Evolutionary conservation across 1,284 basidiomycete genomes (phyloP).

Genomic region (Cryptococcus wingfieldii): DNA sequence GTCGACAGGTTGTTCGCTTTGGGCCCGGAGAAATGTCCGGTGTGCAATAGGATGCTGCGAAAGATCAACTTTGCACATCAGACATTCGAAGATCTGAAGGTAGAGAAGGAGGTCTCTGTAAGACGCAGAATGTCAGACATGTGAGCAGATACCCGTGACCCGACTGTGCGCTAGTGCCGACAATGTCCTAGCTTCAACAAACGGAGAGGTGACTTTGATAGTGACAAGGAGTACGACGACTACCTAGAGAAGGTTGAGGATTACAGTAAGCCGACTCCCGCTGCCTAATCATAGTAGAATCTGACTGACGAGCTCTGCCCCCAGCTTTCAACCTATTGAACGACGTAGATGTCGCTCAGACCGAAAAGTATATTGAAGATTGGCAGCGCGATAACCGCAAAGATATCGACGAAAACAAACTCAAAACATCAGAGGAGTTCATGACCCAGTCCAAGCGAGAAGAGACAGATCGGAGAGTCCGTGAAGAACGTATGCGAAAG

Average conservation of each 20-base stretch:
- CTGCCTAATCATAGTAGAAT: background rate
- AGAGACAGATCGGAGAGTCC: conserved; percentile 63
- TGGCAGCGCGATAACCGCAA: conserved; percentile 77
- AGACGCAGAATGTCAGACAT: conserved; percentile 81
- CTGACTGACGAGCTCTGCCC: conserved; percentile 1
- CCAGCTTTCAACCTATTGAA: conserved; percentile 94
- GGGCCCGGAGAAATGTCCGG: conserved; percentile 93
- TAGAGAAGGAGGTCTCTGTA: conserved; percentile 94
- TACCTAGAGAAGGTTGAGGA: conserved; percentile 96
- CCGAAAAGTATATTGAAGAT: conserved; percentile 74
- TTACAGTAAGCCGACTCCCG: conserved; percentile 60
- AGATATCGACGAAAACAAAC: conserved; percentile 72
- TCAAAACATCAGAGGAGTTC: conserved; percentile 57
- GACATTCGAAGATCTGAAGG: conserved; percentile 92
- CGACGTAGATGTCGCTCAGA: conserved; percentile 76
- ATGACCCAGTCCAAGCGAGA: conserved; percentile 59
- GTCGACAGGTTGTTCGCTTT: conserved; percentile 95
- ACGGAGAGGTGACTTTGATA: conserved; percentile 79
- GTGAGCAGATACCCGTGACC: conserved; percentile 46
- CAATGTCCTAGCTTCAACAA: conserved; percentile 74
- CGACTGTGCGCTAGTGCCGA: background rate
- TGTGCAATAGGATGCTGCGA: conserved; percentile 81
- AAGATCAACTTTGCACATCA: conserved; percentile 93
- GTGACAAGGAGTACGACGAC: conserved; percentile 83
- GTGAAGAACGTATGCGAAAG: conserved; percentile 63